Evolutionary conservation across 441 rosid species (phyloP), one percentile per base, ranked within the genome.

Genomic region (Raphanus hybrid): DNA sequence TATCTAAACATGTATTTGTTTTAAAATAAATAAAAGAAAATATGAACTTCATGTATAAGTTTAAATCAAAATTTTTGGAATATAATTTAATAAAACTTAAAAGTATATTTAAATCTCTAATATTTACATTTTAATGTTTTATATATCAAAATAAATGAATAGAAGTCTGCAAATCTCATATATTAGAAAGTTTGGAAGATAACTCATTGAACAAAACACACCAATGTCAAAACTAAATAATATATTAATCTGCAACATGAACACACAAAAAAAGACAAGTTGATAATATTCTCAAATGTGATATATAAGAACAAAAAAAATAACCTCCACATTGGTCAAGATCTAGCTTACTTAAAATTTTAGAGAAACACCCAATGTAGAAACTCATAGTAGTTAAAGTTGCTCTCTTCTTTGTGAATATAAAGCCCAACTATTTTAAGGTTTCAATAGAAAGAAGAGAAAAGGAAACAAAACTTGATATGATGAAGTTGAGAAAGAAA

Each of bases 401-500:
- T 45, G n/a, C 15, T 45, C 5, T 12, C 52, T 11, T 12, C 15
- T 45, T 45, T 45, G 52, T 45, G 10, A n/a, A 6, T 34, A 18
- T 41, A 7, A 58, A 75, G 35, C 8, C 23, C 43, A 8, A 75
- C 12, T 70, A 55, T 10, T 54, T 54, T 39, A 12, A 20, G 18
- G 58, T 54, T 70, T 69, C 23, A 54, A 39, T 12, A 11, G 43
- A n/a, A 55, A 55, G 59, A 54, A 15, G 59, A 54, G 0, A 75
- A 35, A 37, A 11, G 54, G 50, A 77, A 62, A 74, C 81, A 78
- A 78, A 78, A 78, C 54, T 72, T 67, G 81, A 76, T 69, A 73
- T 68, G 59, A 65, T 61, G 65, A 45, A 68, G 66, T 62, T 72
- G 61, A 68, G 64, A 60, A 71, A 71, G 72, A 68, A 34, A 45